Evolutionary conservation across 2,329 filamentous ascomycete genomes (phyloP).

Genomic region (Anisogramma anomala): DNA sequence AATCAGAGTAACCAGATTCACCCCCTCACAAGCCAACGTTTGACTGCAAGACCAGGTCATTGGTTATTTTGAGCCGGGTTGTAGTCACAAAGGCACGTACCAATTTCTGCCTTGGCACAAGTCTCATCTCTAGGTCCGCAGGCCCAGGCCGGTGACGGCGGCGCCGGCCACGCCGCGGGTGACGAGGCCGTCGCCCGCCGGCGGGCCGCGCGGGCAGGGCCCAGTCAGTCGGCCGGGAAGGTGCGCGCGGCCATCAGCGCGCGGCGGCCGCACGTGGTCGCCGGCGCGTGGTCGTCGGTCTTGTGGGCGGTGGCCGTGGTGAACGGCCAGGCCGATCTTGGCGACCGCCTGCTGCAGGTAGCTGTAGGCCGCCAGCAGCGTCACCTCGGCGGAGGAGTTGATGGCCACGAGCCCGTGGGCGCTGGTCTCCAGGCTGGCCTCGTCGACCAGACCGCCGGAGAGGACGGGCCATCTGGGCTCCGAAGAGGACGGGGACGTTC

Average conservation of each 20-base stretch:
- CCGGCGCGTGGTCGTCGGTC: conserved; percentile 36
- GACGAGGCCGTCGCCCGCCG: conserved; percentile 58
- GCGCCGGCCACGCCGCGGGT: conserved; percentile 57
- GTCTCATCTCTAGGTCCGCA: conserved; percentile 8
- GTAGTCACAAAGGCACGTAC: too few relatives aligned
- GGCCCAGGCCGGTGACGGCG: conserved; percentile 12
- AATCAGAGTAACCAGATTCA: too few relatives aligned
- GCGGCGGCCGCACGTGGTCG: conserved; percentile 52
- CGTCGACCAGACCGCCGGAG: conserved; percentile 65
- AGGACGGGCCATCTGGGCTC: conserved; percentile 51
- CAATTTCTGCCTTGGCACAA: too few relatives aligned
- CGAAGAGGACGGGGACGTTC: conserved; percentile 59
- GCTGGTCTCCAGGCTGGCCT: conserved; percentile 58
- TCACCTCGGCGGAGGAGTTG: conserved; percentile 41
- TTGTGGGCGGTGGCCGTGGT: conserved; percentile 47
- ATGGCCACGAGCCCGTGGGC: conserved; percentile 49
- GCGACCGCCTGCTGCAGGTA: conserved; percentile 61
- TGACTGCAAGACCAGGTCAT: too few relatives aligned
- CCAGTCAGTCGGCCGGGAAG: conserved; percentile 70
- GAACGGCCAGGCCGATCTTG: conserved; percentile 57
- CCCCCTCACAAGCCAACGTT: too few relatives aligned
- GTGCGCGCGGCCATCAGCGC: conserved; percentile 50
- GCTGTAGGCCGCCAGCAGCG: conserved; percentile 47
- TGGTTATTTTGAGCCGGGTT: too few relatives aligned
- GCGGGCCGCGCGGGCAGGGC: conserved; percentile 54